These are phyloP conservation scores for Lactarius evosmus DNA, from an alignment of 768 basidiomycete genomes.

Conservation along the genomic window DNA sequence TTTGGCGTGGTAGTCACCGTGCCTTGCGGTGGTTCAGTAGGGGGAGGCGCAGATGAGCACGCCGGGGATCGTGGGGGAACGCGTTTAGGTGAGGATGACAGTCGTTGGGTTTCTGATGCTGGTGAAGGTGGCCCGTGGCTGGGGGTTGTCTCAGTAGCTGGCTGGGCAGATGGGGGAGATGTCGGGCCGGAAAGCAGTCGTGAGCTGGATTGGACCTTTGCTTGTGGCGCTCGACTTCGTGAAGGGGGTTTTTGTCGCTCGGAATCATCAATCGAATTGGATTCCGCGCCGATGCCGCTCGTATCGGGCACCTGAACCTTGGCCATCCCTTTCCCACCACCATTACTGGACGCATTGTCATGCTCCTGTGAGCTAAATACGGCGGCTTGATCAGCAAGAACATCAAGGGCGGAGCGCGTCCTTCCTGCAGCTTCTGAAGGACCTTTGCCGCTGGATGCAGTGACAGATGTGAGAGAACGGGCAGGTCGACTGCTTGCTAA, in stretches of 20 bases:
- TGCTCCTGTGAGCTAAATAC: conserved; percentile 39
- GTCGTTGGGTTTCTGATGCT: conserved; percentile 4
- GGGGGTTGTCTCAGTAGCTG: not conserved
- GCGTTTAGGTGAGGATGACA: not conserved
- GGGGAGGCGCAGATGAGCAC: not conserved
- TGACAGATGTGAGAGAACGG: conserved; percentile 14
- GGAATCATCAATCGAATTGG: not conserved
- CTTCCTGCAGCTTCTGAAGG: conserved; percentile 14
- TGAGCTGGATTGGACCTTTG: not conserved
- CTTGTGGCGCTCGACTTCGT: conserved; percentile 4
- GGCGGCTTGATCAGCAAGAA: conserved; percentile 71
- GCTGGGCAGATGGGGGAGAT: not conserved
- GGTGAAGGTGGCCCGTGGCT: conserved; percentile 8
- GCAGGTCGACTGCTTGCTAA: conserved; percentile 19
- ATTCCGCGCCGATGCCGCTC: not conserved
- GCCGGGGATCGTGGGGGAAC: not conserved
- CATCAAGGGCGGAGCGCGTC: conserved; percentile 50
- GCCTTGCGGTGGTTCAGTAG: conserved; percentile 3
- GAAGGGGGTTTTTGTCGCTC: not conserved
- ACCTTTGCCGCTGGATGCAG: conserved; percentile 1
- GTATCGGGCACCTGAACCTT: conserved; percentile 15
- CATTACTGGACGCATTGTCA: conserved; percentile 20
- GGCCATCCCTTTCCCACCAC: conserved; percentile 24
- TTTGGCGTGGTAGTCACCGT: not conserved
- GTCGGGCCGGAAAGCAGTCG: not conserved